A percentile compares a stretch with the other conserved stretches of the same genome.
phyloP scores from a whole-genome alignment of 2,329 filamentous ascomycete genomes.

The Tolypocladium guangdongense region DNA sequence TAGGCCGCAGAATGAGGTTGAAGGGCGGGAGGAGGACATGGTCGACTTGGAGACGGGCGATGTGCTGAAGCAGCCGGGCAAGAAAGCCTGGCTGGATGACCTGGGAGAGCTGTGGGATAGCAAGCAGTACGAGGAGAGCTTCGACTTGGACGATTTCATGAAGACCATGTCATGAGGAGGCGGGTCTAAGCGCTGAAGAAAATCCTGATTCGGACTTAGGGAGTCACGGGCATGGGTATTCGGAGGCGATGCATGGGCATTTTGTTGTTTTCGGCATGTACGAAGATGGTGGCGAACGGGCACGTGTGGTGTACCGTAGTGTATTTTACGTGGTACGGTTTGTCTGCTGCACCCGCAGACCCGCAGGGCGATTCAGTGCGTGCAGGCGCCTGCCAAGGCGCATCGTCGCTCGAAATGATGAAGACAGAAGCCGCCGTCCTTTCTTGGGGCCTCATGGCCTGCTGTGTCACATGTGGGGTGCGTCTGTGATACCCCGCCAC shows the following conservation, averaged over 20 bases:
- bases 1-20: conserved; percentile 45
- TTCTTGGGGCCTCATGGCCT: neutral
- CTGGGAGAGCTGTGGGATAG: conserved; percentile 96
- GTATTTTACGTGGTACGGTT: neutral
- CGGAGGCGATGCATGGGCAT: neutral
- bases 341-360: neutral
- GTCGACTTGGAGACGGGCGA: conserved; percentile 89
- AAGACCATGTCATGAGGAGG: conserved; percentile 66
- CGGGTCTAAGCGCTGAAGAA: neutral
- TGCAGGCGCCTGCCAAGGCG: no score
- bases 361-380: no score
- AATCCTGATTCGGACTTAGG: neutral
- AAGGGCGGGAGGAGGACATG: conserved; percentile 70
- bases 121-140: conserved; percentile 95
- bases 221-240: neutral
- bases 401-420: no score
- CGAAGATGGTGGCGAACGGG: neutral
- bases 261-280: neutral
- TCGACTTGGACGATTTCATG: conserved; percentile 89
- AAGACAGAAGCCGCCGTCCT: no score
- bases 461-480: neutral
- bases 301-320: neutral
- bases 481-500: neutral
- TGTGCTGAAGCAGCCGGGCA: conserved; percentile 86
- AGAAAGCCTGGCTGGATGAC: conserved; percentile 92